These are phyloP conservation scores for Pinus tabuliformis DNA, from an alignment of 75 land plant genomes.

Conservation along the genomic window DNA sequence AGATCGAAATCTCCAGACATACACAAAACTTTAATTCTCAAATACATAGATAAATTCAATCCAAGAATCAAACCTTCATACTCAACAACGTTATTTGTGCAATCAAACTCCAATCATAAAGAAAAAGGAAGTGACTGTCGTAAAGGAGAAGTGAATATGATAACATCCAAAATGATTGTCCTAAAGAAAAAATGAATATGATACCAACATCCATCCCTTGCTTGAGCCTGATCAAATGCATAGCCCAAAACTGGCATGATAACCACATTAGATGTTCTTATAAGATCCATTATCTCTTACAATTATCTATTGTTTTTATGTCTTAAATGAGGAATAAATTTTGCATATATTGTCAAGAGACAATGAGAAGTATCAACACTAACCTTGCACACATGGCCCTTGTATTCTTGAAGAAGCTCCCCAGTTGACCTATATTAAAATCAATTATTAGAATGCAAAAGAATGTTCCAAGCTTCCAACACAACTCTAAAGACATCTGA, in stretches of 20 bases:
- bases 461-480: not conserved
- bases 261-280: not conserved
- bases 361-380: not conserved
- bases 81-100: not conserved
- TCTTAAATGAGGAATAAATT: not conserved
- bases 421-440: slow-evolving; percentile 68
- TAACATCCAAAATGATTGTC: too few species aligned
- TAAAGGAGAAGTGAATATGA: too few species aligned
- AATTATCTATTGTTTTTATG: not conserved
- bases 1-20: too few species aligned
- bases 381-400: slow-evolving; percentile 96
- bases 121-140: too few species aligned
- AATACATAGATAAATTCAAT: too few species aligned
- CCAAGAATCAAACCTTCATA: too few species aligned
- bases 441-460: slow-evolving; percentile 5
- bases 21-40: too few species aligned
- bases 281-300: not conserved
- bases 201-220: too few species aligned
- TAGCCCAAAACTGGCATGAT: not conserved
- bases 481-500: not conserved
- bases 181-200: too few species aligned
- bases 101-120: too few species aligned
- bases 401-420: slow-evolving; percentile 95
- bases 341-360: slow-evolving; percentile 7
- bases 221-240: not conserved